Conservation (phyloP, 768 basidiomycete genomes). For the Lentinula raphanica region DNA sequence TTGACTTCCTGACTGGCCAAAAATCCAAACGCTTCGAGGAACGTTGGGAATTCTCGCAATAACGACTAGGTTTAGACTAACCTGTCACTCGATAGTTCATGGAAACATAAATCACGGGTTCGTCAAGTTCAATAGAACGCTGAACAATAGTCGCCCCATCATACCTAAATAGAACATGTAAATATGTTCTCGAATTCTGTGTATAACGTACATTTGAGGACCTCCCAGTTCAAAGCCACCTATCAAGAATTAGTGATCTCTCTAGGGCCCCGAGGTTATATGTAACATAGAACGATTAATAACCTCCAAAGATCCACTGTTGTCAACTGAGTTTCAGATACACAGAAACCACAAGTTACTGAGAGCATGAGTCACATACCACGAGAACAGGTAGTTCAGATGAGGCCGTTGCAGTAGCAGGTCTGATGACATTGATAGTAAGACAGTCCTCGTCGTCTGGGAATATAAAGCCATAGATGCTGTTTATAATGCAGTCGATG, state of each 20-base stretch:
- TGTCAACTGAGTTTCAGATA: neutral
- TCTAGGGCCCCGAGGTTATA: neutral
- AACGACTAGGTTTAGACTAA: constrained; percentile 7
- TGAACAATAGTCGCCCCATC: constrained; percentile 39
- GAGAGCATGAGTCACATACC: constrained; percentile 27
- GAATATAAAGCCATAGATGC: constrained; percentile 7
- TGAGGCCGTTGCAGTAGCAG: constrained; percentile 30
- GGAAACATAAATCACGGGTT: constrained; percentile 47
- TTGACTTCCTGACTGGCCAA: constrained; percentile 47
- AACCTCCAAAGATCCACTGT: constrained; percentile 50
- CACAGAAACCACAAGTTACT: neutral
- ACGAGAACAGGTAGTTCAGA: constrained; percentile 50
- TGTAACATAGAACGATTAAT: constrained; percentile 2
- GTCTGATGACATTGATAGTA: constrained; percentile 48
- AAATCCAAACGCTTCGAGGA: constrained; percentile 42
- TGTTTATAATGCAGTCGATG: constrained; percentile 18
- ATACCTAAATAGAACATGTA: constrained; percentile 24
- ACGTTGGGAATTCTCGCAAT: neutral
- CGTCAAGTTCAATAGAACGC: constrained; percentile 36
- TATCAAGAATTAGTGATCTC: neutral
- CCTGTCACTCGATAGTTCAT: constrained; percentile 45
- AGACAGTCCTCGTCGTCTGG: constrained; percentile 20
- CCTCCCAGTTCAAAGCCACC: constrained; percentile 38
- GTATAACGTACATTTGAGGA: constrained; percentile 24
- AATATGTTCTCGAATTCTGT: neutral